phyloP scores from a whole-genome alignment of 2,329 filamentous ascomycete genomes.

The Pseudocercospora crystallina region DNA sequence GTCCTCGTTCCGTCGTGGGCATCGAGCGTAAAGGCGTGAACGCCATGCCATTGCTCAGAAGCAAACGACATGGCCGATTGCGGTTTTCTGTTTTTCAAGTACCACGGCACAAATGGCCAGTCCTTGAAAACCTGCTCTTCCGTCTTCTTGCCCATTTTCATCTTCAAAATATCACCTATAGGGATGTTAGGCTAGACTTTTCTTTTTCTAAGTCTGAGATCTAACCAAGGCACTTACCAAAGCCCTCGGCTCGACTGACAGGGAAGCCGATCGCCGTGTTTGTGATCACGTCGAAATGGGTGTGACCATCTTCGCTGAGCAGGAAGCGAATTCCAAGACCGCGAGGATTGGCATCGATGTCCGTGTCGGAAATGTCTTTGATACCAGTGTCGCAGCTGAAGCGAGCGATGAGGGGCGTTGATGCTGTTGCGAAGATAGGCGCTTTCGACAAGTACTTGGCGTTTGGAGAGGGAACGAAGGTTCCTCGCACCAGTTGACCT shows the following conservation, averaged over 20 bases:
- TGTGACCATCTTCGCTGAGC: slow-evolving; percentile 20
- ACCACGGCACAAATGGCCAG: slow-evolving; percentile 9
- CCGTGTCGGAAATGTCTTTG: slow-evolving; percentile 19
- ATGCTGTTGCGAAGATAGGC: slow-evolving; percentile 16
- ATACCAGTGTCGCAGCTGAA: slow-evolving; percentile 22
- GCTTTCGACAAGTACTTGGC: slow-evolving; percentile 15
- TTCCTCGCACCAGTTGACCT: slow-evolving; percentile 13
- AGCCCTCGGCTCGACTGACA: slow-evolving; percentile 9
- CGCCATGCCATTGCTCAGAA: slow-evolving; percentile 11
- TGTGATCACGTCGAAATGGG: slow-evolving; percentile 21
- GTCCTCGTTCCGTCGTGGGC: slow-evolving; percentile 8
- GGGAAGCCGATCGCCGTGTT: slow-evolving; percentile 20
- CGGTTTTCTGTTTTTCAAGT: slow-evolving; percentile 6
- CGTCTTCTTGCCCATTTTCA: slow-evolving; percentile 2
- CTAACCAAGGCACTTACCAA: no score
- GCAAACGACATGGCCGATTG: slow-evolving; percentile 9
- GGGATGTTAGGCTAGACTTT: no score
- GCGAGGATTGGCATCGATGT: slow-evolving; percentile 15
- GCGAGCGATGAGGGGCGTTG: slow-evolving; percentile 18
- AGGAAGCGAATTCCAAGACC: slow-evolving; percentile 16
- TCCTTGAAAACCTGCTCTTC: slow-evolving; percentile 8
- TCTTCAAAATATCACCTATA: slow-evolving; percentile 2
- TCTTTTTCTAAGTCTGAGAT: no score
- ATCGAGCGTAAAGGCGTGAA: slow-evolving; percentile 8
- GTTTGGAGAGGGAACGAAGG: slow-evolving; percentile 1